These are phyloP conservation scores for Tolypocladium paradoxum DNA, from an alignment of 2,329 filamentous ascomycete species.

Conservation along the genomic window DNA sequence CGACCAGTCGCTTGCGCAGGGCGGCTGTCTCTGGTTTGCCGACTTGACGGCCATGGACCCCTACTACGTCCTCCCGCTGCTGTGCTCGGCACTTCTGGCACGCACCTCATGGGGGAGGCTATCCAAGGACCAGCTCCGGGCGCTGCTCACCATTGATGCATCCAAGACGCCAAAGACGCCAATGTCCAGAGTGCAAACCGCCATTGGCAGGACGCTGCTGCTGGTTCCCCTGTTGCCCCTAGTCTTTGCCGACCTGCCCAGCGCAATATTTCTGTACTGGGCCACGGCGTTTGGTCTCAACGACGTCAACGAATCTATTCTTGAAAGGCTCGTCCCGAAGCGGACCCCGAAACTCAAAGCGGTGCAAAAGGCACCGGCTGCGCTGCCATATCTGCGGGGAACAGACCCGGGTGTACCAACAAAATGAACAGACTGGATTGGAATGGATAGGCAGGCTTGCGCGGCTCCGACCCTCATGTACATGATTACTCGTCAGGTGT, in stretches of 20 bases:
- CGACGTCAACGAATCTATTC: slow-evolving; percentile 20
- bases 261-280: slow-evolving; percentile 31
- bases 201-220: slow-evolving; percentile 19
- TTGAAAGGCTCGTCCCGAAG: slow-evolving; percentile 12
- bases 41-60: slow-evolving; percentile 43
- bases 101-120: slow-evolving; percentile 18
- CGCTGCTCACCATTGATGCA: slow-evolving; percentile 12
- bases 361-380: slow-evolving; percentile 3
- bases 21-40: slow-evolving; percentile 44
- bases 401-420: slow-evolving; percentile 1
- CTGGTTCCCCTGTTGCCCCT: slow-evolving; percentile 23
- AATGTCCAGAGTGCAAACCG: slow-evolving; percentile 12
- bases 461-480: slow-evolving; percentile 3
- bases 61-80: slow-evolving; percentile 33
- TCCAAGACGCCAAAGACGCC: slow-evolving; percentile 7
- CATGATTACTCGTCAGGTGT: slow-evolving; percentile 3
- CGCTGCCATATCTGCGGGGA: slow-evolving; percentile 12
- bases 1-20: slow-evolving; percentile 32
- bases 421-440: slow-evolving; percentile 7
- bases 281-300: slow-evolving; percentile 23
- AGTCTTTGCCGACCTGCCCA: slow-evolving; percentile 23
- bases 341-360: slow-evolving; percentile 7
- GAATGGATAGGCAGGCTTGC: not conserved
- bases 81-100: slow-evolving; percentile 20
- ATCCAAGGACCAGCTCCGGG: slow-evolving; percentile 15